A percentile compares a stretch with the other conserved stretches of the same genome.
Conservation (phyloP, 2,329 filamentous ascomycete genomes). For the Coleophoma crateriformis region DNA sequence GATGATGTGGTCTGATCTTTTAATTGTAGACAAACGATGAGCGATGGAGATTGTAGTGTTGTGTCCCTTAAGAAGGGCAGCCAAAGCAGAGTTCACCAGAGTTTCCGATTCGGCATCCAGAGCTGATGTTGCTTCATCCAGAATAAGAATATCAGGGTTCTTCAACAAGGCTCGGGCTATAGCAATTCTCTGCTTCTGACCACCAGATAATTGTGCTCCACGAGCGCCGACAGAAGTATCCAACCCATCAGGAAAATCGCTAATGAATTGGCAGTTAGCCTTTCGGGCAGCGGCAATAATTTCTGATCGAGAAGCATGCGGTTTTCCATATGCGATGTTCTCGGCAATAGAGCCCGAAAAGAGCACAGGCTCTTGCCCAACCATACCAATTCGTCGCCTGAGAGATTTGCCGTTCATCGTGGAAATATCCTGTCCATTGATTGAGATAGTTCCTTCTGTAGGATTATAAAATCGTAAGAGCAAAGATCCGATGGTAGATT, state of each 20-base stretch:
- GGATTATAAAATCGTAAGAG: slow-evolving; percentile 88
- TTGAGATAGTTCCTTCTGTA: slow-evolving; percentile 68
- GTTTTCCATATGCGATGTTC: slow-evolving; percentile 88
- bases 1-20: slow-evolving; percentile 90
- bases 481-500: slow-evolving; percentile 91
- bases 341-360: slow-evolving; percentile 82
- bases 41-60: slow-evolving; percentile 98
- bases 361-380: slow-evolving; percentile 91
- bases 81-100: slow-evolving; percentile 85
- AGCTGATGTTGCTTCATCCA: slow-evolving; percentile 94
- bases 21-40: slow-evolving; percentile 92
- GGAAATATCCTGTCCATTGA: slow-evolving; percentile 78
- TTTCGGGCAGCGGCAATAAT: slow-evolving; percentile 83
- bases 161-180: slow-evolving; percentile 94
- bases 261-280: slow-evolving; percentile 95
- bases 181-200: slow-evolving; percentile 96
- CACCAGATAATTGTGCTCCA: slow-evolving; percentile 89
- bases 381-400: slow-evolving; percentile 86
- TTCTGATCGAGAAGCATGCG: slow-evolving; percentile 69
- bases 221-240: slow-evolving; percentile 91
- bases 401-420: slow-evolving; percentile 91
- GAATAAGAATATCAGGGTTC: slow-evolving; percentile 90
- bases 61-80: slow-evolving; percentile 72
- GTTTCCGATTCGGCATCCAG: slow-evolving; percentile 96
- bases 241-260: slow-evolving; percentile 91